phyloP scores from a whole-genome alignment of 768 basidiomycete genomes.

The Phlebiopsis gigantea region DNA sequence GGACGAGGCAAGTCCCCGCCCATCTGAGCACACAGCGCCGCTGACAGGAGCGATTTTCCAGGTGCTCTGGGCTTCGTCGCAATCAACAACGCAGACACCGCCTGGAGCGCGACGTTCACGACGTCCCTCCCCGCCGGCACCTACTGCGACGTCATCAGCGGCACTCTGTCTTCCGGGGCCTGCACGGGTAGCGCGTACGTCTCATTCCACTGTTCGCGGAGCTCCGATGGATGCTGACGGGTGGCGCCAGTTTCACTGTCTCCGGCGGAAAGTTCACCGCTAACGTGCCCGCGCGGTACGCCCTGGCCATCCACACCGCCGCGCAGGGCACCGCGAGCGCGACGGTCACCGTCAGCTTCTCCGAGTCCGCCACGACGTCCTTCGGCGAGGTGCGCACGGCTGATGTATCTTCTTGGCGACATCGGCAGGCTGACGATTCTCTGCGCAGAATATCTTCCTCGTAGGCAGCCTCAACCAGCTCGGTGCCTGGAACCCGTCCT shows the following conservation, averaged over 20 bases:
- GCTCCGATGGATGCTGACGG: not conserved
- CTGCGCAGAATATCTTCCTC: slow-evolving; percentile 51
- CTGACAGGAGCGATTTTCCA: too few species aligned
- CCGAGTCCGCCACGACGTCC: slow-evolving; percentile 50
- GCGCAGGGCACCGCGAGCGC: slow-evolving; percentile 17
- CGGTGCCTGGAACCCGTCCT: slow-evolving; percentile 43
- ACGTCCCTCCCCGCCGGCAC: slow-evolving; percentile 52
- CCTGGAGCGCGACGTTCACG: slow-evolving; percentile 51
- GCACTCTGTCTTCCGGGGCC: slow-evolving; percentile 30
- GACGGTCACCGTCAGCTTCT: slow-evolving; percentile 41
- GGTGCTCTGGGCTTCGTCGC: slow-evolving; percentile 52
- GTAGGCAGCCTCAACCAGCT: slow-evolving; percentile 52
- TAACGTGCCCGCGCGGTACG: slow-evolving; percentile 44
- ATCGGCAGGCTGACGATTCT: not conserved
- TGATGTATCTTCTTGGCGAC: not conserved
- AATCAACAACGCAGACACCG: slow-evolving; percentile 57
- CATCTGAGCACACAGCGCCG: too few species aligned
- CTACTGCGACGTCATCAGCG: slow-evolving; percentile 64
- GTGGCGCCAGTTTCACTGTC: slow-evolving; percentile 38
- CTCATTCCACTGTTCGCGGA: not conserved
- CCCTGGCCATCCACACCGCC: slow-evolving; percentile 52
- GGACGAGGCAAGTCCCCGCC: slow-evolving; percentile 57
- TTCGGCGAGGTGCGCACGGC: slow-evolving; percentile 44
- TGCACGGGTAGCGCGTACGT: slow-evolving; percentile 52
- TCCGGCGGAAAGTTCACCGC: slow-evolving; percentile 45